Evolutionary conservation across 2,329 filamentous ascomycete genomes (phyloP).

Genomic region (Zopfia rhizophila): DNA sequence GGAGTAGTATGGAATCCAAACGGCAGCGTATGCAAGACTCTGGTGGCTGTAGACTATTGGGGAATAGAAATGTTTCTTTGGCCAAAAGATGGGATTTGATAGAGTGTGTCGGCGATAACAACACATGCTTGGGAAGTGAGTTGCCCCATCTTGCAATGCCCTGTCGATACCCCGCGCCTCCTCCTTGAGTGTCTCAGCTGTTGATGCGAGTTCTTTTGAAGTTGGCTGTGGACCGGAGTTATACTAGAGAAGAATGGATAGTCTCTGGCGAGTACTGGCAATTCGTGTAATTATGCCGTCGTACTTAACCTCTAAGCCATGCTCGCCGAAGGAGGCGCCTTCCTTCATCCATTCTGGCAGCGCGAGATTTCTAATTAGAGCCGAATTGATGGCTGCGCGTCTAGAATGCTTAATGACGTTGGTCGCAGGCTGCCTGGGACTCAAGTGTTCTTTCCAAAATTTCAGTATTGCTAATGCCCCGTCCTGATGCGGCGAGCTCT

Average conservation of each 20-base stretch:
- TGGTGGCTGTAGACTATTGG: slow-evolving; percentile 34
- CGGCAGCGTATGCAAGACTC: slow-evolving; percentile 27
- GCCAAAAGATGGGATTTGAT: too few species aligned
- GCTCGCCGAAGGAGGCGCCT: slow-evolving; percentile 41
- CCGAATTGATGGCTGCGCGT: slow-evolving; percentile 36
- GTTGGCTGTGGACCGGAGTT: too few species aligned
- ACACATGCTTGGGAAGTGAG: too few species aligned
- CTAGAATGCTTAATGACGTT: slow-evolving; percentile 40
- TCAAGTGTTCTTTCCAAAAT: slow-evolving; percentile 33
- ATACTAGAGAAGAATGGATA: too few species aligned
- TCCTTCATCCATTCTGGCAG: slow-evolving; percentile 44
- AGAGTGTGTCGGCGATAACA: too few species aligned
- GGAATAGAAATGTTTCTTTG: too few species aligned
- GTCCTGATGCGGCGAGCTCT: too few species aligned
- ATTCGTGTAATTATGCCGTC: slow-evolving; percentile 36
- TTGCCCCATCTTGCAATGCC: too few species aligned
- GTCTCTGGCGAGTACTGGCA: slow-evolving; percentile 28
- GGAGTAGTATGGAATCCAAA: slow-evolving; percentile 40
- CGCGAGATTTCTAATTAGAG: slow-evolving; percentile 30
- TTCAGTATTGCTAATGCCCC: too few species aligned
- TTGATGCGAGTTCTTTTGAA: too few species aligned
- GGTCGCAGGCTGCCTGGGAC: neutral
- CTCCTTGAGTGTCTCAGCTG: too few species aligned
- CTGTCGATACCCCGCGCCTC: too few species aligned
- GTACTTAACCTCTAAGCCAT: slow-evolving; percentile 39